Evolutionary conservation across 495 filamentous ascomycete species (phyloP).

Genomic region (Tuber microsphaerosporum): DNA sequence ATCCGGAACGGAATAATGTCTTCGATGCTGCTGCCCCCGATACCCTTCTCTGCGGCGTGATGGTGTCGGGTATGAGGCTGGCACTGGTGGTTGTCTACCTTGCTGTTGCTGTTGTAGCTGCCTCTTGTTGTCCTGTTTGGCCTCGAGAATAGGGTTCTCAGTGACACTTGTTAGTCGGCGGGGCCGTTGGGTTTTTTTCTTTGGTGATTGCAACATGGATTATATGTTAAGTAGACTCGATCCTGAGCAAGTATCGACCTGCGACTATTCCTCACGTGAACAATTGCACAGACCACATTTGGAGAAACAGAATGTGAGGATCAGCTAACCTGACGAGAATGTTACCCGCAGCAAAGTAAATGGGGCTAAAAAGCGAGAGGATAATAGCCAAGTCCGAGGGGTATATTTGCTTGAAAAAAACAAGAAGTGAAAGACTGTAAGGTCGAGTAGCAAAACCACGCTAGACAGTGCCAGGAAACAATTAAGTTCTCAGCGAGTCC

Average conservation of each 20-base stretch:
- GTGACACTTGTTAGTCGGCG: conserved; percentile 33
- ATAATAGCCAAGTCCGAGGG: conserved; percentile 4
- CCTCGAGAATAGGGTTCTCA: conserved; percentile 37
- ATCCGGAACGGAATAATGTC: conserved; percentile 36
- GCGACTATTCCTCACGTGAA: conserved; percentile 13
- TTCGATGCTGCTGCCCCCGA: conserved; percentile 30
- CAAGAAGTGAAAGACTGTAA: conserved; percentile 16
- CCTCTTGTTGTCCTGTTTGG: conserved; percentile 37
- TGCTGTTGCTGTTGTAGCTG: conserved; percentile 25
- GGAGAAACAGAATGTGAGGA: background rate
- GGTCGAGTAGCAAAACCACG: conserved; percentile 21
- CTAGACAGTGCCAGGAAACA: conserved; percentile 26
- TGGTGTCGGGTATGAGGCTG: conserved; percentile 24
- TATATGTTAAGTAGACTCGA: conserved; percentile 10
- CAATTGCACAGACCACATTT: conserved; percentile 4
- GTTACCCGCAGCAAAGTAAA: conserved; percentile 18
- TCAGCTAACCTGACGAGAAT: conserved; percentile 27
- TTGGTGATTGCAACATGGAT: conserved; percentile 39
- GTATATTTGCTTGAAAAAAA: conserved; percentile 19
- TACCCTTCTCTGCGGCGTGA: conserved; percentile 23
- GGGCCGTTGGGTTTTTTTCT: conserved; percentile 36
- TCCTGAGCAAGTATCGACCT: conserved; percentile 22
- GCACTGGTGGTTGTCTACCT: conserved; percentile 23
- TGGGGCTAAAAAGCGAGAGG: conserved; percentile 2
- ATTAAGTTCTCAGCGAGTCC: conserved; percentile 21